Conservation (phyloP, 148 eudicot genomes). For the Nyssa sinensis region DNA sequence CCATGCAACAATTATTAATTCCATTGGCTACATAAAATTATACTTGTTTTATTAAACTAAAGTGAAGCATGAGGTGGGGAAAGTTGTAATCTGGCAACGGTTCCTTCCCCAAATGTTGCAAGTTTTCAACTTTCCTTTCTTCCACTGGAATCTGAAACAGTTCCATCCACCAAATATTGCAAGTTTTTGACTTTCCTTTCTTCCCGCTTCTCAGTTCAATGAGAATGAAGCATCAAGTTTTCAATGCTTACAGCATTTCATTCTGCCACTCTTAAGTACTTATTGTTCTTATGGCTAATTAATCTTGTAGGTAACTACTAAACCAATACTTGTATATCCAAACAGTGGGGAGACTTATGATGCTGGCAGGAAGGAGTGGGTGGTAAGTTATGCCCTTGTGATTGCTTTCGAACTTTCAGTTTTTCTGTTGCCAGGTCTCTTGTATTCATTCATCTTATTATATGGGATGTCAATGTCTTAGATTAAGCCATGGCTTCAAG, state of each 20-base stretch:
- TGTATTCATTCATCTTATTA: no score
- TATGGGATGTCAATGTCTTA: not conserved
- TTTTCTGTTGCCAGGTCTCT: not conserved
- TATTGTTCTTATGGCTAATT: not conserved
- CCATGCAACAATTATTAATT: no score
- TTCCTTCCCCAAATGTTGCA: no score
- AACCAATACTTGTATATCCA: slow-evolving; percentile 62
- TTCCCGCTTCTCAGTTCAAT: no score
- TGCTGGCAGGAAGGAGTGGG: slow-evolving; percentile 49
- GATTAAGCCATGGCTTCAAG: not conserved
- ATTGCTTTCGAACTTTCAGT: not conserved
- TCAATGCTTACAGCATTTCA: not conserved
- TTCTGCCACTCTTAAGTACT: not conserved
- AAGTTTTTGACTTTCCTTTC: not conserved
- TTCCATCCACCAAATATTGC: no score
- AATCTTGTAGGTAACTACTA: slow-evolving; percentile 39
- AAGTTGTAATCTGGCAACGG: no score
- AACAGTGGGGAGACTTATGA: slow-evolving; percentile 70
- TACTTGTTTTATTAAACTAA: no score
- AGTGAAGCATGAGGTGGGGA: no score
- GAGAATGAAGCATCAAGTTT: not conserved
- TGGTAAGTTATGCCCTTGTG: slow-evolving; percentile 34
- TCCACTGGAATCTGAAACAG: no score
- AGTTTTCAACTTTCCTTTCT: no score
- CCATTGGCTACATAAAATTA: no score